A percentile compares a stretch with the other conserved stretches of the same genome.
phyloP scores from a whole-genome alignment of 2,329 filamentous ascomycete species.

The Ceratocystiopsis sp. region DNA sequence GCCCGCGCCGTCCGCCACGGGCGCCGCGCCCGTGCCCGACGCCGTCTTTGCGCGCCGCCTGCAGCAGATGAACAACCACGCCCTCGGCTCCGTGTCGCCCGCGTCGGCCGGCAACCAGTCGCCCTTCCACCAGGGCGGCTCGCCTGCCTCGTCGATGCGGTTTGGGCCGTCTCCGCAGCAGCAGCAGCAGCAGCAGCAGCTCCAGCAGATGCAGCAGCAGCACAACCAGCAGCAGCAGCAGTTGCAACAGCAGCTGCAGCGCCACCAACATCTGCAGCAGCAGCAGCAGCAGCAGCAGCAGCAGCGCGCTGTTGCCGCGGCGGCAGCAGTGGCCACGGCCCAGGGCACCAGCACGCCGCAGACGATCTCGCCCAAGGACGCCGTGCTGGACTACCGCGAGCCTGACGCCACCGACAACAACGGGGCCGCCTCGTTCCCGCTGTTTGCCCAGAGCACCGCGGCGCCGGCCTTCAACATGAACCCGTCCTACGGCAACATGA shows the following conservation, averaged over 20 bases:
- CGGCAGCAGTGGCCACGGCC: constrained; percentile 25
- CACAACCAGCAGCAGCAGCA: constrained; percentile 31
- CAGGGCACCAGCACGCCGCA: constrained; percentile 40
- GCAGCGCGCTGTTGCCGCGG: constrained; percentile 16
- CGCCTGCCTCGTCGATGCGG: constrained; percentile 37
- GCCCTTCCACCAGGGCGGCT: constrained; percentile 52
- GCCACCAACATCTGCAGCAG: no score
- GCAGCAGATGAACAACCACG: constrained; percentile 61
- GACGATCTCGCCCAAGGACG: constrained; percentile 91
- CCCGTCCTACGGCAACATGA: background rate
- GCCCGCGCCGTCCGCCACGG: constrained; percentile 21
- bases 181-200: constrained; percentile 20
- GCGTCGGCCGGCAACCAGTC: constrained; percentile 43
- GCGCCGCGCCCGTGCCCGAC: constrained; percentile 35
- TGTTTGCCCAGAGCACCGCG: constrained; percentile 36
- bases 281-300: constrained; percentile 18
- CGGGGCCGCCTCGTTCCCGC: constrained; percentile 37
- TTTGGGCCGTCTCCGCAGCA: constrained; percentile 14
- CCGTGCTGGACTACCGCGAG: constrained; percentile 70
- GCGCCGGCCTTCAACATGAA: background rate
- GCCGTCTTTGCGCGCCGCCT: constrained; percentile 55
- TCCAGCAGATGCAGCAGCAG: constrained; percentile 23
- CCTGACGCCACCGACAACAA: constrained; percentile 43
- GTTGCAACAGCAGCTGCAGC: background rate
- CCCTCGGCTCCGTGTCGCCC: constrained; percentile 41